These are phyloP conservation scores for Ophiostoma quercus DNA, from an alignment of 2,329 filamentous ascomycete genomes.

Conservation along the genomic window DNA sequence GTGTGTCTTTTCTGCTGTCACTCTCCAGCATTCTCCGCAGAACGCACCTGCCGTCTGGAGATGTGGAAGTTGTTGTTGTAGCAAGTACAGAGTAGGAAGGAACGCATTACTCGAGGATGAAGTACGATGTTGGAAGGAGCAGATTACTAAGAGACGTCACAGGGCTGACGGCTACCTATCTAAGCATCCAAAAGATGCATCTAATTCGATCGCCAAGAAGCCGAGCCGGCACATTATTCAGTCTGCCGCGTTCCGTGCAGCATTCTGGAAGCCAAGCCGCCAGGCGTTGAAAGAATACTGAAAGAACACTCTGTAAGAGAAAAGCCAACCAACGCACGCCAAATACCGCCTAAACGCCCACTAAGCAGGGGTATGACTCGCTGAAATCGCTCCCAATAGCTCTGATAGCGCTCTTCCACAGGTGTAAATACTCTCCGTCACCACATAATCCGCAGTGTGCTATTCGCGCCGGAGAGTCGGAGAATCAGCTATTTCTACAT, in stretches of 20 bases:
- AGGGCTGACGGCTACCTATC: conserved; percentile 10
- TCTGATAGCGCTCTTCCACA: background rate
- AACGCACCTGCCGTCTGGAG: conserved; percentile 6
- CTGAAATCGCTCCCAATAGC: background rate
- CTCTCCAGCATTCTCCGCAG: conserved; percentile 8
- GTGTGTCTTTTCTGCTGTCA: background rate
- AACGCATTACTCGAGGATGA: background rate
- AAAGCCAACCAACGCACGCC: background rate
- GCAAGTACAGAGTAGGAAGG: background rate
- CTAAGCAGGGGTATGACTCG: background rate
- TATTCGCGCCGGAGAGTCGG: background rate
- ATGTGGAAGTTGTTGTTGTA: background rate
- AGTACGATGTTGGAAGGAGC: no score
- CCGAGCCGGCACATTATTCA: conserved; percentile 11
- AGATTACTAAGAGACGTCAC: background rate
- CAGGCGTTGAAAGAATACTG: no score
- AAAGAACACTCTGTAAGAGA: no score
- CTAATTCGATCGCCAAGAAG: background rate
- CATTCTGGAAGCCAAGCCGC: background rate
- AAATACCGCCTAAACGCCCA: background rate
- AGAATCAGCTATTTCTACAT: background rate
- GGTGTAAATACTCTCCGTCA: background rate
- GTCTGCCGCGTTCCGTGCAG: background rate
- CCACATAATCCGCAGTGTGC: background rate
- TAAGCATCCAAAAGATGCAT: background rate